Evolutionary conservation across 257 asterid genomes (phyloP).

Genomic region (Fraxinus pennsylvanica): DNA sequence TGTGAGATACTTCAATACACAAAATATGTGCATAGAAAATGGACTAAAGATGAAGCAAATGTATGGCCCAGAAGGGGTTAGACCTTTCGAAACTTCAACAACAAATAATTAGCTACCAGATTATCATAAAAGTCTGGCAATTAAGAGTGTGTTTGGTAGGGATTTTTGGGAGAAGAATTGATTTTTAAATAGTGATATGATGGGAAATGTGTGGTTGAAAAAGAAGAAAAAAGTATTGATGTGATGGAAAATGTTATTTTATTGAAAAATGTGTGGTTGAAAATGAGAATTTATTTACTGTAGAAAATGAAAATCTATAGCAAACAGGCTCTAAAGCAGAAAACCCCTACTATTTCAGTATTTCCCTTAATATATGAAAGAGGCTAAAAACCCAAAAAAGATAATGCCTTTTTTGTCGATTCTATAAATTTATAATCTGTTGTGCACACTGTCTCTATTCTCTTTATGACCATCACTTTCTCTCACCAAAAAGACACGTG

Average conservation of each 20-base stretch:
- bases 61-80: slow-evolving; percentile 23
- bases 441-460: background rate
- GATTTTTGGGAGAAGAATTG: too few relatives aligned
- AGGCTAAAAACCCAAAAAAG: slow-evolving; percentile 33
- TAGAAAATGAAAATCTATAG: too few relatives aligned
- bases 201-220: too few relatives aligned
- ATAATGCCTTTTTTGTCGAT: slow-evolving; percentile 35
- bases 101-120: slow-evolving; percentile 19
- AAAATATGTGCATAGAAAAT: slow-evolving; percentile 29
- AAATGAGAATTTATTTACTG: too few relatives aligned
- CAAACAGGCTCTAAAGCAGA: too few relatives aligned
- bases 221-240: too few relatives aligned
- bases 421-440: background rate
- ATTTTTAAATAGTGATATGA: too few relatives aligned
- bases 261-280: too few relatives aligned
- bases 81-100: slow-evolving; percentile 43
- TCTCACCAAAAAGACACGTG: slow-evolving; percentile 25
- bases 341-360: slow-evolving; percentile 25
- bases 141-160: too few relatives aligned
- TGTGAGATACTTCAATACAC: slow-evolving; percentile 24
- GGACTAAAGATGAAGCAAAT: slow-evolving; percentile 22
- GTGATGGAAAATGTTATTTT: too few relatives aligned
- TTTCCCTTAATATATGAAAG: slow-evolving; percentile 16
- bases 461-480: slow-evolving; percentile 28
- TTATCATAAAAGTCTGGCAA: slow-evolving; percentile 14